These are phyloP conservation scores for Irpex lacteus DNA, from an alignment of 1,284 basidiomycete species.

Conservation along the genomic window DNA sequence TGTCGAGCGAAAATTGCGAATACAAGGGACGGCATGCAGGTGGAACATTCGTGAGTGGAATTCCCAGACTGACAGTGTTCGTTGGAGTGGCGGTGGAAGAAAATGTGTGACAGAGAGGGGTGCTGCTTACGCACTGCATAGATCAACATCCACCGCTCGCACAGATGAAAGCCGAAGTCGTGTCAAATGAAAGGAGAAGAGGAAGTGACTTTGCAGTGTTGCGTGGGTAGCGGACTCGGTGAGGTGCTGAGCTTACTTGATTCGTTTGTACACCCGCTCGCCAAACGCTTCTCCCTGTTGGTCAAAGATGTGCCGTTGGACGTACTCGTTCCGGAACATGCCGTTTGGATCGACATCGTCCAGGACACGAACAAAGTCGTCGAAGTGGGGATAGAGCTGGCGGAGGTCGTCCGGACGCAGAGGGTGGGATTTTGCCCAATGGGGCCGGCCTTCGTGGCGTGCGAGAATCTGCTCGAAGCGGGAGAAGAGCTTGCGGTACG, in stretches of 20 bases:
- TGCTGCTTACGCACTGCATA: too few relatives aligned
- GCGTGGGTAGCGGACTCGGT: neutral
- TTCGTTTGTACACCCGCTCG: conserved; percentile 52
- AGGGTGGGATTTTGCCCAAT: conserved; percentile 96
- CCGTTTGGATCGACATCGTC: conserved; percentile 77
- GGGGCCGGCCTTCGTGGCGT: conserved; percentile 80
- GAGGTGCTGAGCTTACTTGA: conserved; percentile 8
- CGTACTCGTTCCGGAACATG: conserved; percentile 79
- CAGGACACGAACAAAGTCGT: conserved; percentile 75
- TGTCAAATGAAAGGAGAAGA: neutral
- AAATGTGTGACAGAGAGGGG: too few relatives aligned
- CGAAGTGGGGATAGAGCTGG: conserved; percentile 79
- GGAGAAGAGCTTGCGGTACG: conserved; percentile 81
- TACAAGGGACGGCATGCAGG: too few relatives aligned
- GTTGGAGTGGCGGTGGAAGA: too few relatives aligned
- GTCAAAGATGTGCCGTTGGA: conserved; percentile 73
- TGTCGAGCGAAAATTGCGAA: neutral
- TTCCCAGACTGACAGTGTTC: too few relatives aligned
- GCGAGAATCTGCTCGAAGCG: conserved; percentile 78
- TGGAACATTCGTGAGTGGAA: too few relatives aligned
- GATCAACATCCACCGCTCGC: neutral
- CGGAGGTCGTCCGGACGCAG: conserved; percentile 69
- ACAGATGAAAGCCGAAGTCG: neutral
- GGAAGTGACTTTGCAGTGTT: neutral
- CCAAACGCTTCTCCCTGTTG: conserved; percentile 41